Percentiles rank a stretch among this genome's conserved stretches.
Evolutionary conservation across 2,329 filamentous ascomycete species (phyloP).

Genomic region (Beauveria asiatica): DNA sequence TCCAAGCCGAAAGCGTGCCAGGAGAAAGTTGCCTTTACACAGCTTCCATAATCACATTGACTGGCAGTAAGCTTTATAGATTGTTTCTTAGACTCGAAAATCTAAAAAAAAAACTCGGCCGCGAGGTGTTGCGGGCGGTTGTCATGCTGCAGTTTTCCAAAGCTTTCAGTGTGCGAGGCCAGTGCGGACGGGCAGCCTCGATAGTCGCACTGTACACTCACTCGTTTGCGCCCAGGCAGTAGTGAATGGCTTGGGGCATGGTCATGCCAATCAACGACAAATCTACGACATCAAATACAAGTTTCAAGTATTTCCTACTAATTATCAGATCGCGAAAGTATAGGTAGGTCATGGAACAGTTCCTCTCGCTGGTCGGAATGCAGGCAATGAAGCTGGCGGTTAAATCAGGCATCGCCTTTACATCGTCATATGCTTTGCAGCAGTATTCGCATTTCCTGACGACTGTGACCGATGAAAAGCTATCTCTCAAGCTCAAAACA

Average conservation of each 20-base stretch:
- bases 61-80: accelerated
- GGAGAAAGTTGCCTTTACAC: background rate
- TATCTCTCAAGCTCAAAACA: slow-evolving; percentile 57
- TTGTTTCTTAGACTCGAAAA: background rate
- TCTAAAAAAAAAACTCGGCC: too few relatives aligned
- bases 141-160: background rate
- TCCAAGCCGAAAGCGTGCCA: background rate
- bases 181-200: background rate
- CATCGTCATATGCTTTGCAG: slow-evolving; percentile 73
- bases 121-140: background rate
- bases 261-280: background rate
- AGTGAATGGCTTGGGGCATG: background rate
- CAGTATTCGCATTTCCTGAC: slow-evolving; percentile 74
- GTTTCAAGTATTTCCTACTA: background rate
- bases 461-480: slow-evolving; percentile 62
- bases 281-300: background rate
- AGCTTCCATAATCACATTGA: background rate
- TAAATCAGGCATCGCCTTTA: slow-evolving; percentile 75
- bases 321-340: background rate
- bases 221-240: background rate
- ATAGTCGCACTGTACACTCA: slow-evolving; percentile 3
- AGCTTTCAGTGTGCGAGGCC: background rate
- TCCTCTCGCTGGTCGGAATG: slow-evolving; percentile 42
- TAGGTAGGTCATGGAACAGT: slow-evolving; percentile 50
- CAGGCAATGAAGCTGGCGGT: slow-evolving; percentile 93